These are phyloP conservation scores for Ceratobasidium papillatum DNA, from an alignment of 1,284 basidiomycete species.

Conservation along the genomic window DNA sequence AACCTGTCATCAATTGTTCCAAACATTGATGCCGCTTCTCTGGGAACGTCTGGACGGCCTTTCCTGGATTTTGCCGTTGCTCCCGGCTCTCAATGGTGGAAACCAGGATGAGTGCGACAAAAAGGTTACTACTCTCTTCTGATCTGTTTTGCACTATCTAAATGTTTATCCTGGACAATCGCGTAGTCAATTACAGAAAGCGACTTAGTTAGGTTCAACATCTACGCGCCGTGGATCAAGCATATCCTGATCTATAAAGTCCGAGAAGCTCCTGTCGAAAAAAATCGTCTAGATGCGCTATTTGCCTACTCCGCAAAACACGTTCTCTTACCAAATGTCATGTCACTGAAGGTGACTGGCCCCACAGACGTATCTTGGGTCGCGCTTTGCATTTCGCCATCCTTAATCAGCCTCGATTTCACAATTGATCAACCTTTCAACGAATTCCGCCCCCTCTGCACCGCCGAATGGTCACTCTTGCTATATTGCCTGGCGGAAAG, in stretches of 20 bases:
- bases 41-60: background rate
- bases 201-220: background rate
- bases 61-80: background rate
- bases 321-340: background rate
- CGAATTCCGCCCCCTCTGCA: background rate
- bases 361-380: background rate
- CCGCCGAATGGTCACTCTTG: background rate
- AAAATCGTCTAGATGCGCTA: background rate
- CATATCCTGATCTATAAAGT: too few relatives aligned
- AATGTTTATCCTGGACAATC: background rate
- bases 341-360: background rate
- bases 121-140: background rate
- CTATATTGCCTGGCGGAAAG: background rate
- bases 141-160: background rate
- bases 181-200: background rate
- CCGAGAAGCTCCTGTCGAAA: too few relatives aligned
- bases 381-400: background rate
- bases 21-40: background rate
- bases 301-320: background rate
- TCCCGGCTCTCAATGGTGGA: background rate
- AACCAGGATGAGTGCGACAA: background rate
- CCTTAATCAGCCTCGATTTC: background rate
- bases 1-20: background rate
- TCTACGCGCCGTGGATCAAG: constrained; percentile 9
- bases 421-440: background rate